Evolutionary conservation across 208 protist genomes (phyloP).

Genomic region (Tritrichomonas musculus): DNA sequence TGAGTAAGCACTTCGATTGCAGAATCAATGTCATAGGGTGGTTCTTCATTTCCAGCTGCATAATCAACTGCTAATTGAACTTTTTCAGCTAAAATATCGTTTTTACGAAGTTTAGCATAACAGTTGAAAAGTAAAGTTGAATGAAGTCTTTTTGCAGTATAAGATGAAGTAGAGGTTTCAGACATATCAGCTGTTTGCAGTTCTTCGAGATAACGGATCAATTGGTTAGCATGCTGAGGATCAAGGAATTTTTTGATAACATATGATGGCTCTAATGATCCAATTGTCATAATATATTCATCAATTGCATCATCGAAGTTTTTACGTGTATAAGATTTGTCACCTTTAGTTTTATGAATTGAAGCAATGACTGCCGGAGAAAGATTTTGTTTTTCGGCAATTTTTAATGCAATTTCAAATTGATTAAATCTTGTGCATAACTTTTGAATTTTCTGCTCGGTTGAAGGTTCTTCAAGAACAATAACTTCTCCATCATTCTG

Average conservation of each 20-base stretch:
- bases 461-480: neutral
- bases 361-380: neutral
- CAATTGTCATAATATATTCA: constrained; percentile 12
- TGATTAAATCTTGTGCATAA: neutral
- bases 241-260: constrained; percentile 6
- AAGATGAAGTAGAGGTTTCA: neutral
- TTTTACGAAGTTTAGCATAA: neutral
- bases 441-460: neutral
- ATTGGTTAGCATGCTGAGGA: neutral
- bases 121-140: constrained; percentile 30
- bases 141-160: neutral
- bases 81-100: neutral
- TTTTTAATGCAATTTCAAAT: neutral
- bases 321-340: neutral
- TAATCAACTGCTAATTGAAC: neutral
- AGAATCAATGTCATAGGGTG: constrained; percentile 34
- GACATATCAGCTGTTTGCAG: neutral
- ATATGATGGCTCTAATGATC: neutral
- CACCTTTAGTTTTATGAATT: neutral
- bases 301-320: neutral
- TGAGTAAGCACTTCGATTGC: constrained; percentile 33
- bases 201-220: neutral
- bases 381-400: neutral
- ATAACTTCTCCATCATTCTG: neutral
- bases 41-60: neutral